phyloP scores from a whole-genome alignment of 1,139 yeast species.

The Yamadazyma blattariae region DNA sequence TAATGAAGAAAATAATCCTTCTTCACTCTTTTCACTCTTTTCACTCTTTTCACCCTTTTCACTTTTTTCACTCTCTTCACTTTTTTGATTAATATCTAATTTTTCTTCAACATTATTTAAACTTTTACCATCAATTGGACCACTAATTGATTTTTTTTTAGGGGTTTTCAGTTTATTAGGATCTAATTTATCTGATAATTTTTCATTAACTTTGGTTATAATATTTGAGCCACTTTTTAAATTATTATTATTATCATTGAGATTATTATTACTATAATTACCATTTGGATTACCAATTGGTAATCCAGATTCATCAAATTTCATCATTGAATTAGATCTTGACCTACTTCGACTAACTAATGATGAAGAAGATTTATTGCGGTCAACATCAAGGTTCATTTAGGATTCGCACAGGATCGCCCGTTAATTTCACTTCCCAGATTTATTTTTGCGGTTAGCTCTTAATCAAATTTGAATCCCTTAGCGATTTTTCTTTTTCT shows the following conservation, averaged over 20 bases:
- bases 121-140: neutral
- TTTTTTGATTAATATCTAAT: neutral
- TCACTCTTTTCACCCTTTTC: neutral
- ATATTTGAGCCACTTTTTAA: neutral
- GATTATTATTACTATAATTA: neutral
- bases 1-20: conserved; percentile 24
- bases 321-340: conserved; percentile 6
- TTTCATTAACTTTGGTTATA: neutral
- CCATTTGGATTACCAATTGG: conserved; percentile 1
- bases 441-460: too few relatives aligned
- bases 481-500: too few relatives aligned
- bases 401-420: conserved; percentile 1
- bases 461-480: too few relatives aligned
- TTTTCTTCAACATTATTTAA: neutral
- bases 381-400: conserved; percentile 8
- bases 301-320: conserved; percentile 1
- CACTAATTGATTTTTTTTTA: too few relatives aligned
- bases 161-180: neutral
- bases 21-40: conserved; percentile 8
- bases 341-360: conserved; percentile 6
- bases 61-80: conserved; percentile 1
- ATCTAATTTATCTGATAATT: neutral
- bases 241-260: neutral
- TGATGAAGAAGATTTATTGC: conserved; percentile 6
- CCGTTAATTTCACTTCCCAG: too few relatives aligned